Evolutionary conservation across 2,329 filamentous ascomycete species (phyloP), one percentile per base, ranked within the genome.

Genomic region (Lasiodiplodia sp.): DNA sequence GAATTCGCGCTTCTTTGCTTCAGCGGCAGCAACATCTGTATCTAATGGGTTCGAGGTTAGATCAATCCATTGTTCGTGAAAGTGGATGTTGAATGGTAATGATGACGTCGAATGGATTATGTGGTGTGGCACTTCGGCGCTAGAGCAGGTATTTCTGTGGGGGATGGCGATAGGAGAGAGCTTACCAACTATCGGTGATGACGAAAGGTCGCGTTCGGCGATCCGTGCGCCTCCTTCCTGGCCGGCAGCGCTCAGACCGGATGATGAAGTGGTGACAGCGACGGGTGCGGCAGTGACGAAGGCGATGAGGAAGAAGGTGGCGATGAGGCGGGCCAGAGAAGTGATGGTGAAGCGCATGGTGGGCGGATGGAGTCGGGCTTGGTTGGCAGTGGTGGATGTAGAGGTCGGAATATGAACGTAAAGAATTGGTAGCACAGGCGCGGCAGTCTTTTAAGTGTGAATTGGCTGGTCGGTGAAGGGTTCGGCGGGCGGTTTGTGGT

Each of bases 131-230:
- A 21, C 25, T 6, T n/a, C 31, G 31, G 55, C 31, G 21, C 31
- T 10, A 12, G 55, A 38, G n/a, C 18, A 21, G 16, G 55, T 38
- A 31, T 44, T 37, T 44, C 14, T 23, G 56, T 28, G 12, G 47
- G 40, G 37, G 58, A 31, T 47, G n/a, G 57, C 18, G 58, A 44
- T 60, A 40, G 44, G 40, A 44, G 44, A 28, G 60, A 38, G 47
- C 60, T 47, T 47, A 47, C 44, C 44, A 10, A 16, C 44, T 18
- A 47, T 52, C 31, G 60, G 52, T 52, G 60, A 64, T 64, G 60
- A 64, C 60, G 44, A 64, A 51, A 52, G 10, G n/a, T 64, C 60
- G 28, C 60, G 60, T 64, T 47, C 47, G n/a, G 60, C 60, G 60
- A 52, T 52, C 60, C 60, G 60, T 25, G 44, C 60, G 60, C n/a